Evolutionary conservation across 306 rosid species (phyloP), one percentile per base, ranked within the genome.

Genomic region (Quercus wislizeni): DNA sequence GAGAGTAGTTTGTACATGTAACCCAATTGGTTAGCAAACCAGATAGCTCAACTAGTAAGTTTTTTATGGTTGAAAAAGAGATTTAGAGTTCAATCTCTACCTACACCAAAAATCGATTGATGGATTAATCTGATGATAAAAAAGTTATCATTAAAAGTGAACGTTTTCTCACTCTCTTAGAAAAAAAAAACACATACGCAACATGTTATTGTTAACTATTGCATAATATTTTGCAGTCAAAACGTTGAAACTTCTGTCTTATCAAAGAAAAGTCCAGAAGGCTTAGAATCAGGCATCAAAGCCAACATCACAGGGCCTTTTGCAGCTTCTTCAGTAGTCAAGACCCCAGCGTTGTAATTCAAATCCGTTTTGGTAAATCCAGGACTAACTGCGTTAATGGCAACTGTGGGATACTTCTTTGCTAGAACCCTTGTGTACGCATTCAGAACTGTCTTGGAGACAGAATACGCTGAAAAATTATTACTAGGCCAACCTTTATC

Each of bases 81-180:
- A 5, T 35, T 0, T 6, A 0, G 0, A 0, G 0, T 35, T 35
- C 2, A 0, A 35, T 6, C 9, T 0, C 0, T 0, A 0, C 9
- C 0, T 6, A 35, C 41, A 35, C 9, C 2, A 35, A 35, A 38
- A 38, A 38, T 0, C 43, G 0, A 33, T 38, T 38, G 9, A 2
- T 38, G 0, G 1, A 2, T 38, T 38, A 0, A 0, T 38, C 43
- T 0, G 2, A 38, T 7, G 0, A 38, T 6, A 38, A 6, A 38
- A 38, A 0, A 41, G 0, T 0, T 41, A 41, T 2, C 23, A 23
- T 23, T 23, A 23, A 23, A 23, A 23, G 23, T 1, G 23, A 23
- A 23, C 23, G 23, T 23, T 1, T 23, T 23, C 23, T 23, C 23
- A 23, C 23, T 23, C 23, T 23, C 23, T 23, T 23, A 23, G 1